These are phyloP conservation scores for Didymella arachidicola DNA, from an alignment of 2,329 filamentous ascomycete genomes.

Conservation along the genomic window DNA sequence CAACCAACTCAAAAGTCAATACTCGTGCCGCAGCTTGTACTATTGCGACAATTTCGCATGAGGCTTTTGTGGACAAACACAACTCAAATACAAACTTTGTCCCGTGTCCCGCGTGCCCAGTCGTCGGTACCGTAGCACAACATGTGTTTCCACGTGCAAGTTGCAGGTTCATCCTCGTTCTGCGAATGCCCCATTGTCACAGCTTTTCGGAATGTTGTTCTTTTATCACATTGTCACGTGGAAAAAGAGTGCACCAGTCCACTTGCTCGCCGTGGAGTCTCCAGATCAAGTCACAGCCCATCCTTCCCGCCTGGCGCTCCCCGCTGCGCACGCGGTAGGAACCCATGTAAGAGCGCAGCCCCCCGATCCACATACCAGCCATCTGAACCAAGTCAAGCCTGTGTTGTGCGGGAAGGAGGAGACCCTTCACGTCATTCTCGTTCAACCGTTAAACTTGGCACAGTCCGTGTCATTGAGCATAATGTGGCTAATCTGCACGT, in stretches of 20 bases:
- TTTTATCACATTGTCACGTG: slow-evolving; percentile 5
- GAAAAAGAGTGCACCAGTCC: background rate
- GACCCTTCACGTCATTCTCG: slow-evolving; percentile 10
- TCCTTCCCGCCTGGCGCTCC: slow-evolving; percentile 47
- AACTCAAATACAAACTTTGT: background rate
- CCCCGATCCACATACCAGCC: slow-evolving; percentile 31
- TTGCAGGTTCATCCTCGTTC: slow-evolving; percentile 1
- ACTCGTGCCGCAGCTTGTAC: slow-evolving; percentile 9
- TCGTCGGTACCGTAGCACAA: slow-evolving; percentile 6
- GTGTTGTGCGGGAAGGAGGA: slow-evolving; percentile 23
- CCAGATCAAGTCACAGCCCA: slow-evolving; percentile 37
- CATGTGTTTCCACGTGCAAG: slow-evolving; percentile 11
- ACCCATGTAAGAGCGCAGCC: slow-evolving; percentile 32
- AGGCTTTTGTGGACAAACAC: background rate
- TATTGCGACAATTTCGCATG: slow-evolving; percentile 10
- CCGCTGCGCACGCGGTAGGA: slow-evolving; percentile 28
- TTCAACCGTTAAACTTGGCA: slow-evolving; percentile 12
- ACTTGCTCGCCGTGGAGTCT: slow-evolving; percentile 10
- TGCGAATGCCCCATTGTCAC: background rate
- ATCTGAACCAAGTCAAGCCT: slow-evolving; percentile 2
- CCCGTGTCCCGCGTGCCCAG: slow-evolving; percentile 2
- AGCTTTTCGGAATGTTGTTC: background rate
- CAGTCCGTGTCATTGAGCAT: background rate
- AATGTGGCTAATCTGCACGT: slow-evolving; percentile 7
- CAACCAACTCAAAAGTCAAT: slow-evolving; percentile 14